Evolutionary conservation across 208 protist genomes (phyloP).

Genomic region (Plasmodiophora brassicae): DNA sequence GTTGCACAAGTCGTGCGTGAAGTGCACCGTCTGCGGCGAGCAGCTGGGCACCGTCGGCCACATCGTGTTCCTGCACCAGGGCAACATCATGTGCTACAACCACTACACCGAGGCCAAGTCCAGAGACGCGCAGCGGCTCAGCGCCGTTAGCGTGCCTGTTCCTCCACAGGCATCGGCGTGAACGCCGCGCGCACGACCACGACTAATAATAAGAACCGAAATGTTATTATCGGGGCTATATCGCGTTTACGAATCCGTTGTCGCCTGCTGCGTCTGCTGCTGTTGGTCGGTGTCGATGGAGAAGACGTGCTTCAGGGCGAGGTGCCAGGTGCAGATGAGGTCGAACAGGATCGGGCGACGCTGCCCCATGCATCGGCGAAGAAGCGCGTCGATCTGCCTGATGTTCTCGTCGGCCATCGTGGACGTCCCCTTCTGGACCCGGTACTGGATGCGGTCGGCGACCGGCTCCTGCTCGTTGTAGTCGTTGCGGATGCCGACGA

Average conservation of each 20-base stretch:
- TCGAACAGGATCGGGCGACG: not conserved
- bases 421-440: not conserved
- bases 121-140: no score
- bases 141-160: no score
- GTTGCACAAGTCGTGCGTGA: not conserved
- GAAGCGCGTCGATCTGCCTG: not conserved
- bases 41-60: constrained; percentile 18
- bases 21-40: constrained; percentile 25
- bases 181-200: no score
- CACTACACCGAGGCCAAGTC: not conserved
- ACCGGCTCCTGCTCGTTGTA: not conserved
- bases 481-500: constrained; percentile 18
- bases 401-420: not conserved
- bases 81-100: not conserved
- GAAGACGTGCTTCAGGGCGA: not conserved
- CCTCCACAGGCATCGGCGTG: no score
- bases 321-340: not conserved
- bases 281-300: not conserved
- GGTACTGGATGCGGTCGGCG: not conserved
- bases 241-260: no score
- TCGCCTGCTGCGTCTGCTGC: no score
- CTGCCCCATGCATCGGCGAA: not conserved
- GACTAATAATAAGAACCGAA: no score
- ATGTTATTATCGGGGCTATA: no score
- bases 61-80: not conserved